These are phyloP conservation scores for Neurospora sp. DNA, from an alignment of 495 filamentous ascomycete genomes.

Conservation along the genomic window DNA sequence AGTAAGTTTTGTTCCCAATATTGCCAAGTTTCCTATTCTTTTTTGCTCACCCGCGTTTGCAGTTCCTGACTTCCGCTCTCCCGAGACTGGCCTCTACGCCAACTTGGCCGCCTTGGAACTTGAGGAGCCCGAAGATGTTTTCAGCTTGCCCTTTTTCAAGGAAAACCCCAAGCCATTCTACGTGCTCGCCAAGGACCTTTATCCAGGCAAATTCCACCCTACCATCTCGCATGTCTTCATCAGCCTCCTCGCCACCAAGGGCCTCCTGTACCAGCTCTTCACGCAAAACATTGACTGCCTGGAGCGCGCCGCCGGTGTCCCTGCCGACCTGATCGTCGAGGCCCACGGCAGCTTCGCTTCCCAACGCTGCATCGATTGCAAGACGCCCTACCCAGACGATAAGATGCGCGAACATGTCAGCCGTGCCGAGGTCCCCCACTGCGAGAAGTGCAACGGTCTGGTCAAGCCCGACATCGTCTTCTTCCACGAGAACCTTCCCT, in stretches of 20 bases:
- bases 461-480: constrained; percentile 98
- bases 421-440: constrained; percentile 56
- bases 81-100: constrained; percentile 67
- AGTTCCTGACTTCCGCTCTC: constrained; percentile 68
- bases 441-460: constrained; percentile 61
- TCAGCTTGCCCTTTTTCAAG: constrained; percentile 82
- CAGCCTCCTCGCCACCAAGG: constrained; percentile 59
- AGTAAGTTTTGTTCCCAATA: constrained; percentile 26
- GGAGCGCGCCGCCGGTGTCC: constrained; percentile 80
- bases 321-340: constrained; percentile 72
- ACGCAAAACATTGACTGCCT: constrained; percentile 97
- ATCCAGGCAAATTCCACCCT: constrained; percentile 82
- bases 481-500: constrained; percentile 70
- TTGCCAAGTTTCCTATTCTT: neutral
- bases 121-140: constrained; percentile 67
- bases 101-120: constrained; percentile 78
- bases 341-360: constrained; percentile 91
- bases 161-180: constrained; percentile 85
- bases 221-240: constrained; percentile 85
- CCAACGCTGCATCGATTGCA: constrained; percentile 86
- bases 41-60: neutral
- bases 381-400: constrained; percentile 54
- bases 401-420: constrained; percentile 60
- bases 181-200: constrained; percentile 77
- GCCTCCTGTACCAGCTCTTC: constrained; percentile 73